phyloP scores from a whole-genome alignment of 768 basidiomycete species.

The Trametes cubensis region DNA sequence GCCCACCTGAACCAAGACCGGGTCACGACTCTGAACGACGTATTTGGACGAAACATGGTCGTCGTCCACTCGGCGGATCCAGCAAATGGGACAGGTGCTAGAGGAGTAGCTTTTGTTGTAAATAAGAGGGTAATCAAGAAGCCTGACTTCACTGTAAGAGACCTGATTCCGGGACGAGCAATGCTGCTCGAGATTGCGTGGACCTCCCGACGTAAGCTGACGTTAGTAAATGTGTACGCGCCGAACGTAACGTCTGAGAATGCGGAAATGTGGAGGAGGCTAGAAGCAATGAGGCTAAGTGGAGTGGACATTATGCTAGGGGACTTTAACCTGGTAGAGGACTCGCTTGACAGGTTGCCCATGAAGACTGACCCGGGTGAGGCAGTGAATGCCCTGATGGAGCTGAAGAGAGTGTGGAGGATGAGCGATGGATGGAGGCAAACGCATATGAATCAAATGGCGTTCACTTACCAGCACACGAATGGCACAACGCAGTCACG shows the following conservation, averaged over 20 bases:
- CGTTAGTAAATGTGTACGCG: neutral
- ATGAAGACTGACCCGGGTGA: too few relatives aligned
- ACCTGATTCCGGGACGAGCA: neutral
- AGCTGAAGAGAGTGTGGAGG: too few relatives aligned
- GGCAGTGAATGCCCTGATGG: too few relatives aligned
- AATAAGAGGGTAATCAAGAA: neutral
- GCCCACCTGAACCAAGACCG: neutral
- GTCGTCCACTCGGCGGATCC: neutral
- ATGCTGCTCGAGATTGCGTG: neutral
- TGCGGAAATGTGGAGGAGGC: neutral
- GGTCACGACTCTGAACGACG: neutral
- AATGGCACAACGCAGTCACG: neutral
- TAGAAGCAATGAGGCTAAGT: neutral
- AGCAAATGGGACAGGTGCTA: neutral
- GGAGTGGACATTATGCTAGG: neutral
- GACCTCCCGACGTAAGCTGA: neutral
- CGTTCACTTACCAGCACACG: neutral
- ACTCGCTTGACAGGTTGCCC: neutral
- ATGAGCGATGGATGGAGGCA: neutral
- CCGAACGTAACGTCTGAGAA: neutral
- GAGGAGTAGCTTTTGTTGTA: neutral
- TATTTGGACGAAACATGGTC: too few relatives aligned
- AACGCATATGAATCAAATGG: neutral
- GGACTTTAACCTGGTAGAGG: slow-evolving; percentile 46
- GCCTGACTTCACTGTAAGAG: too few relatives aligned